phyloP scores from a whole-genome alignment of 2,329 filamentous ascomycete species.

The Pyricularia grisea region DNA sequence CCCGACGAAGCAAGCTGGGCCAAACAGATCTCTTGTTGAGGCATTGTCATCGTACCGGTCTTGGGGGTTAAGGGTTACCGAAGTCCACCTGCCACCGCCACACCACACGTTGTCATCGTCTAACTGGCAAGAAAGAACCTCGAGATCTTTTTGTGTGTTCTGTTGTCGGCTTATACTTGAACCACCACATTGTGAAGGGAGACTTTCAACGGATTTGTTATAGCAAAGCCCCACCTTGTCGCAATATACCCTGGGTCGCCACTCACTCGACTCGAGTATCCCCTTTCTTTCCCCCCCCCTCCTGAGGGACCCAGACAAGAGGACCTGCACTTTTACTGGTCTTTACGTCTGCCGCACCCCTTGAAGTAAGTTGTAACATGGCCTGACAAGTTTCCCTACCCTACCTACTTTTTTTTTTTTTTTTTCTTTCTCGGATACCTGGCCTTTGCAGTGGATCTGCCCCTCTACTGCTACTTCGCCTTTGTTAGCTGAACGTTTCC shows the following conservation, averaged over 20 bases:
- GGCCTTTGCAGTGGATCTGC: slow-evolving; percentile 15
- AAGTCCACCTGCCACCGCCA: not conserved
- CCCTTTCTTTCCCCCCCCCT: not conserved
- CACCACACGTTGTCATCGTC: not conserved
- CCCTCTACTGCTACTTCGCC: slow-evolving; percentile 14
- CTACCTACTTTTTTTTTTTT: not conserved
- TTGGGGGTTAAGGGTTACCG: not conserved
- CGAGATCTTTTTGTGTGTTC: not conserved
- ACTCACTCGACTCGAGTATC: slow-evolving; percentile 1
- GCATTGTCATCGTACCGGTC: not conserved
- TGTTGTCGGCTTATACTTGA: not conserved
- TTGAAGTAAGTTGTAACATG: slow-evolving; percentile 29
- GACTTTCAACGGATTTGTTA: slow-evolving; percentile 8
- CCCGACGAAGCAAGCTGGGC: not conserved
- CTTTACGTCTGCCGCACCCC: slow-evolving; percentile 24
- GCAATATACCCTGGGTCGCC: slow-evolving; percentile 1
- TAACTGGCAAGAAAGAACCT: not conserved
- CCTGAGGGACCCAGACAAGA: not conserved
- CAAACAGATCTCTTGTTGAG: not conserved
- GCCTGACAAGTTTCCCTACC: slow-evolving; percentile 13
- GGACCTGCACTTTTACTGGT: slow-evolving; percentile 10
- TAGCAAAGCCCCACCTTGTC: slow-evolving; percentile 1
- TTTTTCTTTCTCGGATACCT: too few species aligned
- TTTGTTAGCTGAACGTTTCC: slow-evolving; percentile 18
- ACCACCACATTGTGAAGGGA: not conserved